Base-by-base conservation (phyloP, 495 filamentous ascomycete genomes). In the Penicillium goetzii region DNA sequence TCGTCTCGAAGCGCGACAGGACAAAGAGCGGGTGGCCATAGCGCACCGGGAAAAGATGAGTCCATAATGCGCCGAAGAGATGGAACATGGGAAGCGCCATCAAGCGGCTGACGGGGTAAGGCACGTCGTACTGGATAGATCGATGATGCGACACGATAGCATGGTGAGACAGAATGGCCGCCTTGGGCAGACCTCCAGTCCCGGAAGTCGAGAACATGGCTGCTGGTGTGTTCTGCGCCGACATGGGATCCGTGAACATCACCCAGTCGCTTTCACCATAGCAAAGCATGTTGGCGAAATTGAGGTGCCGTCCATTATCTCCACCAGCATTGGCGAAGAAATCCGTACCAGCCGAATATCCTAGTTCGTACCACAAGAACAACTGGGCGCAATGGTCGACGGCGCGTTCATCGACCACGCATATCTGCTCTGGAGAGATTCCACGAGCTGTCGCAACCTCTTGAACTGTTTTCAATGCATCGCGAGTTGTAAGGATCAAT, bases 61-160 rank as follows among this genome's bases (percentile, higher is more conserved):
- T 75, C 73, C 80, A 79, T 14, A 87, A 78, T 2, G 83, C 81
- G 10, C 82, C 80, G 55, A 84, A 85, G 21, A 85, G 76, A 76
- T 91, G 89, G 68, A 90, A 91, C 73, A 89, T 81, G 12, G 89
- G 89, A 5, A 89, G 77, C 14, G 83, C 84, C 63, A 89, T 77
- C 30, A 87, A 66, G 10, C 83, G 78, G 41, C 72, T 77, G 32
- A 81, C 81, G 41, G 80, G 59, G 58, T 83, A 82, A 1, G 78
- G 76, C 38, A 81, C 74, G 26, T 80, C 76, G 57, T 84, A 81
- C 15, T 81, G 70, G 17, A 84, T 77, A 4, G 77, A 69, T 34
- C 80, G 75, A 60, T 84, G 78, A 59, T 88, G 84, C 6, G 84
- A 83, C 21, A 85, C 71, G 30, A 85, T 76, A 23, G 78, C 78